Evolutionary conservation across 805 yeast genomes (phyloP), one percentile per base, ranked within the genome.

Genomic region (Priceomyces haplophilus): DNA sequence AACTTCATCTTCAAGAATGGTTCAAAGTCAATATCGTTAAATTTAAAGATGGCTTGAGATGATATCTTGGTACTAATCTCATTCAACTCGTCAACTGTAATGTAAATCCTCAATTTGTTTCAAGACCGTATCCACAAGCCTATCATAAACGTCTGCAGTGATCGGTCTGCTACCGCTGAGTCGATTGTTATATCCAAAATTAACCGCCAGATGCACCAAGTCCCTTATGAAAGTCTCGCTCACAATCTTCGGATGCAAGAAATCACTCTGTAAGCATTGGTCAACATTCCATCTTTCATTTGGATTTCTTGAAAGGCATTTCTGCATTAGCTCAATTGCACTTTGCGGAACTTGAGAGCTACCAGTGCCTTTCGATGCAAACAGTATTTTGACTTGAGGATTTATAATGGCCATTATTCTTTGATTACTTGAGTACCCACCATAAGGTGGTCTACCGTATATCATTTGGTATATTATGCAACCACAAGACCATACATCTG

Each of bases 401-500:
- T 88, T 85, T 77, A 86, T 86, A 30, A 88, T 91, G 1, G 96
- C 96, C 58, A 83, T 68, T 30, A 88, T 70, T 46, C 96, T 68
- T 55, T 85, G 87, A 44, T 84, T 79, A 1, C 95, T 93, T 39
- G 81, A 78, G 53, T 78, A 87, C 3, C 73, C 72, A 0, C 88
- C 95, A 67, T 88, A 90, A 1, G 99, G 99, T 1, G 97, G 91
- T 47, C 76, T 76, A 0, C 97, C 97, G 54, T 93, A 95, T 7
- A 90, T 78, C 96, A 93, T 88, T 61, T 93, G 98, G 63, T 89
- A 91, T 1, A 93, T 71, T 3, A 93, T 91, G 61, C 98, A 89
- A 0, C 99, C 99, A 64, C 96, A 86, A 16, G 98, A 89, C 99
- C 99, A 93, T 12, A 93, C 82, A 65, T 93, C 99, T 1, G 97